Percentiles rank a stretch among this genome's conserved stretches.
Evolutionary conservation across 345 rosid genomes (phyloP).

Genomic region (Psidium guajava): DNA sequence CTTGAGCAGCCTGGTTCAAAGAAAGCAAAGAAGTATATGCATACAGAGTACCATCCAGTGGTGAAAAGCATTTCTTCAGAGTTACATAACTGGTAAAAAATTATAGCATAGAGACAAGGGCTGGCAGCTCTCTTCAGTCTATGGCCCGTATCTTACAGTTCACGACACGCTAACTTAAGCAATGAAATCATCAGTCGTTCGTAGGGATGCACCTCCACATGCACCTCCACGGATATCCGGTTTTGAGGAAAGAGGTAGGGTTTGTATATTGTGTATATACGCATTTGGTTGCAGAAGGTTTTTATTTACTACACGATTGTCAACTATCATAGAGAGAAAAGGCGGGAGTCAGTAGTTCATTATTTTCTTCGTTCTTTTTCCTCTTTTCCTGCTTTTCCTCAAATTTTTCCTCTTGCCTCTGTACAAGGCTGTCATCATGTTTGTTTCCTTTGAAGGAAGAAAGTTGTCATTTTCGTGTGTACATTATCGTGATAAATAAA

Average conservation of each 20-base stretch:
- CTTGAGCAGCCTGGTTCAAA: constrained; percentile 77
- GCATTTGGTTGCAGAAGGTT: background rate
- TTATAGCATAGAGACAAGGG: background rate
- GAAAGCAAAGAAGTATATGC: constrained; percentile 60
- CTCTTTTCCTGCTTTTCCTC: background rate
- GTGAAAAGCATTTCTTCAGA: constrained; percentile 65
- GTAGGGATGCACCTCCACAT: background rate
- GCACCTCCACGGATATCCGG: background rate
- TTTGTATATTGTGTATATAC: background rate
- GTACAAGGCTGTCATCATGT: background rate
- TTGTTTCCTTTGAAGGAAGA: background rate
- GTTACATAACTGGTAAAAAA: constrained; percentile 67
- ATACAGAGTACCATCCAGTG: constrained; percentile 78
- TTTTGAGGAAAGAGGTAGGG: background rate
- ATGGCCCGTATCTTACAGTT: background rate
- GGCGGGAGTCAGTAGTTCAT: background rate
- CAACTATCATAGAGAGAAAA: background rate
- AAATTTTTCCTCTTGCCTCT: background rate
- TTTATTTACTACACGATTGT: background rate
- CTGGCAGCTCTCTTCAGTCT: background rate
- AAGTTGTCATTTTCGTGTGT: background rate
- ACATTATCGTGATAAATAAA: background rate
- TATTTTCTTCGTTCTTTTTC: background rate
- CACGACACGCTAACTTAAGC: background rate
- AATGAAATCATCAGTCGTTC: background rate